These are phyloP conservation scores for Ascochyta pisi DNA, from an alignment of 2,329 filamentous ascomycete genomes.

Conservation along the genomic window DNA sequence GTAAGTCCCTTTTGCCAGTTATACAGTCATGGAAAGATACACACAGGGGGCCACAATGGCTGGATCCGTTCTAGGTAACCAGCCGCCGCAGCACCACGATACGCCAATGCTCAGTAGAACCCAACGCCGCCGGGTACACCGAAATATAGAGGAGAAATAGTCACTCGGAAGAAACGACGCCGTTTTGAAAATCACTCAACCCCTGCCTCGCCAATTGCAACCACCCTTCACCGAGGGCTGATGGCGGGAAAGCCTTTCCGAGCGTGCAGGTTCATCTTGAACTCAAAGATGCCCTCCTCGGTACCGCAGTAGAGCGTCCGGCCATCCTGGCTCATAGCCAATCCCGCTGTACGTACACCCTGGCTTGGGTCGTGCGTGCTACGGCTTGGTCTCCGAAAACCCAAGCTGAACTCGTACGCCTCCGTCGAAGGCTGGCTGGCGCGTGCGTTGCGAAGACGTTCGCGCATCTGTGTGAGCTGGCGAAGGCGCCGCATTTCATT, in stretches of 20 bases:
- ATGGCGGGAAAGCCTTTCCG: slow-evolving; percentile 60
- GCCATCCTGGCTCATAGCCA: slow-evolving; percentile 58
- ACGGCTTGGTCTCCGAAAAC: slow-evolving; percentile 34
- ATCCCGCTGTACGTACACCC: slow-evolving; percentile 55
- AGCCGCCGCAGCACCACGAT: background rate
- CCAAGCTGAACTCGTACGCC: slow-evolving; percentile 34
- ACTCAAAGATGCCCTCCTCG: slow-evolving; percentile 78
- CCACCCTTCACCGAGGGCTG: slow-evolving; percentile 40
- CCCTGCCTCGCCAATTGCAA: background rate
- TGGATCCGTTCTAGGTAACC: too few relatives aligned
- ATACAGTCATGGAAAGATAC: slow-evolving; percentile 1
- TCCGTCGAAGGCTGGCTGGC: slow-evolving; percentile 34
- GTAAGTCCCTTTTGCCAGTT: background rate
- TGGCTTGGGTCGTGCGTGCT: slow-evolving; percentile 39
- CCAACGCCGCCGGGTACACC: background rate
- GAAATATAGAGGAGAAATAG: background rate
- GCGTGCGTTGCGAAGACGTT: slow-evolving; percentile 45
- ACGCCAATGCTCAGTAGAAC: slow-evolving; percentile 7
- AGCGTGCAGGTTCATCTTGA: slow-evolving; percentile 68
- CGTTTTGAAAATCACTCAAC: background rate
- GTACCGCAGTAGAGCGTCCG: slow-evolving; percentile 56
- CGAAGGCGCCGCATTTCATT: slow-evolving; percentile 45
- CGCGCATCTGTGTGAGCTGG: slow-evolving; percentile 46
- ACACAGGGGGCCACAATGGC: background rate
- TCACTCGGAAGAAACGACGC: background rate